These are phyloP conservation scores for Arthroderma sp. DNA, from an alignment of 2,329 filamentous ascomycete genomes.

Conservation along the genomic window DNA sequence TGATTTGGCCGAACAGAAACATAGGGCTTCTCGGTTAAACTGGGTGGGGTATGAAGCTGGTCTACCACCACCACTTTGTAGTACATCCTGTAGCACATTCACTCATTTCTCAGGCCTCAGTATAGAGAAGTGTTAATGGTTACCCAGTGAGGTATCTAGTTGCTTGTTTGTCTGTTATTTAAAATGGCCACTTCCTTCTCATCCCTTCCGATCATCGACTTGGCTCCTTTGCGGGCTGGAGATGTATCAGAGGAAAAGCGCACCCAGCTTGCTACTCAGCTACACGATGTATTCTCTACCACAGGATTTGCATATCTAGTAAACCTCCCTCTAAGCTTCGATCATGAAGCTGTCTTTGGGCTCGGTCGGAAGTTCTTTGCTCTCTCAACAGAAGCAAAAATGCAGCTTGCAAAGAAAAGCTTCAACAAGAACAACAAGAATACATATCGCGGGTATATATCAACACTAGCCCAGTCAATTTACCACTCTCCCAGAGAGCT, in stretches of 20 bases:
- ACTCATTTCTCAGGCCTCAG: no score
- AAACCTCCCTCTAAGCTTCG: slow-evolving; percentile 30
- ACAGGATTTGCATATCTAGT: slow-evolving; percentile 36
- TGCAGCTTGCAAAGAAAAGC: slow-evolving; percentile 30
- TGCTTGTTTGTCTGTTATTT: no score
- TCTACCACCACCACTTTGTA: no score
- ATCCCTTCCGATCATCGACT: slow-evolving; percentile 31
- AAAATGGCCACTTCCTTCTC: slow-evolving; percentile 31
- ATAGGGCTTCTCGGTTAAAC: no score
- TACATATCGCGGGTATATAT: slow-evolving; percentile 30
- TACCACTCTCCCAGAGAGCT: neutral
- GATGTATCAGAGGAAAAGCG: slow-evolving; percentile 17
- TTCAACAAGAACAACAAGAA: slow-evolving; percentile 29
- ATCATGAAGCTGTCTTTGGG: slow-evolving; percentile 30
- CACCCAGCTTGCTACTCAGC: slow-evolving; percentile 21
- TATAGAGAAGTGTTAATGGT: no score
- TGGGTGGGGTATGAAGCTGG: no score
- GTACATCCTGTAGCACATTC: no score
- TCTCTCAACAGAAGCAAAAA: slow-evolving; percentile 25
- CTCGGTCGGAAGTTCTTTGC: slow-evolving; percentile 29
- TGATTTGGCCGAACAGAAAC: no score
- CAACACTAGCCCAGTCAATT: neutral
- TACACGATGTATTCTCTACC: slow-evolving; percentile 33
- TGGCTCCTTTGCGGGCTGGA: slow-evolving; percentile 21
- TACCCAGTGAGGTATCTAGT: no score